phyloP scores from a whole-genome alignment of 1,139 yeast genomes.

The Diutina scorzettiae region DNA sequence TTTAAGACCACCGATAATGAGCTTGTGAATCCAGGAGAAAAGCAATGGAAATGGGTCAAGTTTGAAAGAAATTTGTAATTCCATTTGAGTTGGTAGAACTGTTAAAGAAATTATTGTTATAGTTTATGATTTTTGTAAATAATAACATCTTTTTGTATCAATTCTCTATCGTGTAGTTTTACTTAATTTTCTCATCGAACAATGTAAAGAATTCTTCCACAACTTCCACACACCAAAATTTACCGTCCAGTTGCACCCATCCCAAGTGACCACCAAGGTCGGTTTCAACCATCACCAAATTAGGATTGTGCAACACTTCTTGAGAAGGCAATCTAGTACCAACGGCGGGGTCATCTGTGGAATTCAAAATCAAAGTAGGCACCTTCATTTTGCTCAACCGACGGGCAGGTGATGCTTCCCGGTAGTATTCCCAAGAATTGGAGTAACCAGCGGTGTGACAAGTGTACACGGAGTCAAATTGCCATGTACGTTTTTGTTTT shows the following conservation, averaged over 20 bases:
- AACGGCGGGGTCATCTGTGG: constrained; percentile 79
- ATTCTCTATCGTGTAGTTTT: not conserved
- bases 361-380: constrained; percentile 58
- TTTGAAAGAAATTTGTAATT: constrained; percentile 8
- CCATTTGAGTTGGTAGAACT: no score
- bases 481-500: constrained; percentile 23
- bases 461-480: constrained; percentile 66
- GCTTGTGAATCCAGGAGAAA: constrained; percentile 35
- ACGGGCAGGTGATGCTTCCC: constrained; percentile 52
- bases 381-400: constrained; percentile 43
- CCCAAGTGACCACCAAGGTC: constrained; percentile 56
- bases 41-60: constrained; percentile 39
- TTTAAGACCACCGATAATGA: constrained; percentile 27
- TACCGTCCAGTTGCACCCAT: constrained; percentile 42
- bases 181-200: constrained; percentile 3
- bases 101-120: no score
- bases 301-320: constrained; percentile 19
- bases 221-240: constrained; percentile 65
- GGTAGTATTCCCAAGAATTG: constrained; percentile 62
- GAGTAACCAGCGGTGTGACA: constrained; percentile 65
- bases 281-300: constrained; percentile 26
- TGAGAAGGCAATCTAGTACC: constrained; percentile 31
- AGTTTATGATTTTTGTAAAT: no score
- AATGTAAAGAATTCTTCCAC: constrained; percentile 44
- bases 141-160: no score